Evolutionary conservation across 441 rosid genomes (phyloP).

Genomic region (Brassica balearica): DNA sequence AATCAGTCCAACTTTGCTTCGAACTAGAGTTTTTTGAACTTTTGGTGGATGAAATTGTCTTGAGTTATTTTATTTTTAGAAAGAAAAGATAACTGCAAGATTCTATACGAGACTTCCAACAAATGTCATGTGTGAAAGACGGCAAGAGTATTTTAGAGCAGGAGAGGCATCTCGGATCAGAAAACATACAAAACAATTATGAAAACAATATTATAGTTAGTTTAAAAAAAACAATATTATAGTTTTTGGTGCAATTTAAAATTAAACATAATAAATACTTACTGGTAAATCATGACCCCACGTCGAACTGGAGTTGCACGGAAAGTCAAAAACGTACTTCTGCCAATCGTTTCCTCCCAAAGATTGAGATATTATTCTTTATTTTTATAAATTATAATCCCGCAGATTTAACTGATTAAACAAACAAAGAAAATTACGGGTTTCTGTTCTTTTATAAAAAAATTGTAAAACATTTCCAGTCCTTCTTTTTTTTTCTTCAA

Average conservation of each 20-base stretch:
- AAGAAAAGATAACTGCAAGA: background rate
- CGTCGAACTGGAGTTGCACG: slow-evolving; percentile 45
- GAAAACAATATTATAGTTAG: no score
- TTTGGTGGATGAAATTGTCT: background rate
- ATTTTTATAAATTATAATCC: background rate
- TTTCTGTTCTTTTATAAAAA: no score
- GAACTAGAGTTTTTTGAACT: slow-evolving; percentile 4
- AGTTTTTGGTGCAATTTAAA: background rate
- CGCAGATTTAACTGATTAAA: background rate
- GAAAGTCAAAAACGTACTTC: slow-evolving; percentile 44
- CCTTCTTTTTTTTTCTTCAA: no score
- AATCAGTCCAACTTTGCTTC: slow-evolving; percentile 7
- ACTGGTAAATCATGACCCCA: slow-evolving; percentile 40
- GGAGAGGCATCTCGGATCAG: slow-evolving; percentile 39
- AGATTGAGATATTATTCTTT: slow-evolving; percentile 24
- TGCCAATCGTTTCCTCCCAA: slow-evolving; percentile 28
- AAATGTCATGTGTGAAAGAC: background rate
- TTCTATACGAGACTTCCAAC: background rate
- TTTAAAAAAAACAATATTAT: background rate
- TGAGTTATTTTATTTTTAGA: background rate
- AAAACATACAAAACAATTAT: slow-evolving; percentile 11
- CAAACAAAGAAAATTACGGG: background rate
- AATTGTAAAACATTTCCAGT: no score
- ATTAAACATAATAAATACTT: background rate
- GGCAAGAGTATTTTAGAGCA: background rate